Percentiles rank a stretch among this genome's conserved stretches.
Conservation (phyloP, 495 filamentous ascomycete genomes). For the Lasiosphaeris hirsuta region DNA sequence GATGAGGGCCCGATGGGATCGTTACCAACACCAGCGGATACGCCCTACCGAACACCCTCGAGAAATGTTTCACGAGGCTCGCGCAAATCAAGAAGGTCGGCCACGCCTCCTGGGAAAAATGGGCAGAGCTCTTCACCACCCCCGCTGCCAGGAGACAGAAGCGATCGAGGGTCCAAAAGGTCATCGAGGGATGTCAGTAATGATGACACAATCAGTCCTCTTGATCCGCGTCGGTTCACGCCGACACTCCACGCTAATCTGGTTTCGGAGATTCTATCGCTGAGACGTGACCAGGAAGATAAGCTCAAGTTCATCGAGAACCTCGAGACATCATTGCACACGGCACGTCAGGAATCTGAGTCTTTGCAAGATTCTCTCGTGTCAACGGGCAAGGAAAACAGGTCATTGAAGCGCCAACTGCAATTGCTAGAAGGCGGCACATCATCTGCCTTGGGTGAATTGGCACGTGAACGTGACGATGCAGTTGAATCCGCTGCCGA, state of each 20-base stretch:
- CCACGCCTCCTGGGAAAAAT: conserved; percentile 56
- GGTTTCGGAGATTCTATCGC: conserved; percentile 85
- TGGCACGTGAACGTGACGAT: conserved; percentile 83
- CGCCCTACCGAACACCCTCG: conserved; percentile 61
- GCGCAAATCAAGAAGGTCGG: conserved; percentile 46
- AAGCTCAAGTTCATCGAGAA: conserved; percentile 80
- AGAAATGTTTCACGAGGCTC: conserved; percentile 56
- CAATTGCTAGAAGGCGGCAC: conserved; percentile 83
- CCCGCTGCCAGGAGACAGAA: conserved; percentile 50
- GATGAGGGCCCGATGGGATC: conserved; percentile 49
- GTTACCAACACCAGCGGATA: conserved; percentile 65
- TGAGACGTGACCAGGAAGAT: conserved; percentile 84
- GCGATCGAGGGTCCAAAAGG: conserved; percentile 45
- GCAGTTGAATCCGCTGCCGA: conserved; percentile 74
- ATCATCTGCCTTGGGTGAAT: conserved; percentile 73
- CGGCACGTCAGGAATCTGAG: conserved; percentile 70
- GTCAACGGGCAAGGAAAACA: conserved; percentile 65
- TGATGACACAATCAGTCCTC: conserved; percentile 71
- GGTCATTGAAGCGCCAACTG: conserved; percentile 79
- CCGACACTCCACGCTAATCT: conserved; percentile 92
- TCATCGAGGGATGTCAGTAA: conserved; percentile 55
- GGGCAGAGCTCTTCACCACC: conserved; percentile 60
- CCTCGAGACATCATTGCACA: conserved; percentile 72
- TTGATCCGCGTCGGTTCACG: conserved; percentile 89
- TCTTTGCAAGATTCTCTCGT: conserved; percentile 57